Evolutionary conservation across 805 yeast species (phyloP).

Genomic region (Jamesozyma gamospora): DNA sequence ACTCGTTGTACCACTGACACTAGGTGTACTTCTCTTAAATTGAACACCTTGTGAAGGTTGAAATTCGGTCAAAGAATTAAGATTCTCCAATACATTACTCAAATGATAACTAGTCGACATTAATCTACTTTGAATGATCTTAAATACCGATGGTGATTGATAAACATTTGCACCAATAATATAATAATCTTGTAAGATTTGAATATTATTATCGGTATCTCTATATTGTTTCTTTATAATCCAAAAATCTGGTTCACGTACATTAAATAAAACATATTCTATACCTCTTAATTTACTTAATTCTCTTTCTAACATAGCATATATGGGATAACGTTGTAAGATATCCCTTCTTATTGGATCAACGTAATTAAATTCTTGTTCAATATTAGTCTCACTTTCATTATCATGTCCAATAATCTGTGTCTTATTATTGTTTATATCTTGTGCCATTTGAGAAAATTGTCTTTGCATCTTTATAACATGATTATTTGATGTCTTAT

Average conservation of each 20-base stretch:
- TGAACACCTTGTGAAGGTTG: slow-evolving; percentile 49
- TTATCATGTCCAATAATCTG: neutral
- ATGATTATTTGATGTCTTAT: slow-evolving; percentile 88
- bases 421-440: neutral
- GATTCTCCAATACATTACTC: slow-evolving; percentile 36
- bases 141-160: slow-evolving; percentile 73
- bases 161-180: slow-evolving; percentile 87
- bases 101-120: slow-evolving; percentile 38
- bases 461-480: slow-evolving; percentile 92
- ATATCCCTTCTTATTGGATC: slow-evolving; percentile 20
- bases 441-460: slow-evolving; percentile 31
- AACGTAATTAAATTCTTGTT: slow-evolving; percentile 13
- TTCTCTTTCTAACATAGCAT: slow-evolving; percentile 40
- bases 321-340: slow-evolving; percentile 21
- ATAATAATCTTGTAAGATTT: slow-evolving; percentile 66
- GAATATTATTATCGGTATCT: slow-evolving; percentile 30
- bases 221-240: slow-evolving; percentile 75
- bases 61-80: slow-evolving; percentile 43
- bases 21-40: slow-evolving; percentile 6
- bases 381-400: neutral
- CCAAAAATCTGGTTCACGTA: slow-evolving; percentile 90
- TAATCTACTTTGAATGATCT: slow-evolving; percentile 62
- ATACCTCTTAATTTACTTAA: slow-evolving; percentile 71
- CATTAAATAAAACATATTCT: slow-evolving; percentile 67
- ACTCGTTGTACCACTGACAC: neutral